Evolutionary conservation across 2,329 filamentous ascomycete species (phyloP).

Genomic region (Calonectria crousiana): DNA sequence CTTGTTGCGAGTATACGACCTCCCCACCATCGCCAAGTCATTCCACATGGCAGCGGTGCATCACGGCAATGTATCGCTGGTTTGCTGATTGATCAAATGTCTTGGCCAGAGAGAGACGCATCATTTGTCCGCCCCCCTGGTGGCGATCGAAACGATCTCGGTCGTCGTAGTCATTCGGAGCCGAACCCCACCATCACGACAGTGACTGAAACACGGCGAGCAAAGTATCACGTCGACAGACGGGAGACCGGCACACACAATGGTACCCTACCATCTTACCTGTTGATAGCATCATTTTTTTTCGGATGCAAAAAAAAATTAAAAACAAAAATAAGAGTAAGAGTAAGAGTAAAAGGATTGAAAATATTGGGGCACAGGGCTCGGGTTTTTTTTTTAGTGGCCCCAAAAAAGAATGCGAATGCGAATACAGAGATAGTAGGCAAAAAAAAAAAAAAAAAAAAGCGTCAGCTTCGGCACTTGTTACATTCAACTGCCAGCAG

Average conservation of each 20-base stretch:
- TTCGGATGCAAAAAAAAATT: not conserved
- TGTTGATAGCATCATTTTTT: not conserved
- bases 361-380: not conserved
- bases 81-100: not conserved
- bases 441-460: not conserved
- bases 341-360: not conserved
- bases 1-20: not conserved
- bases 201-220: not conserved
- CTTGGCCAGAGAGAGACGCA: not conserved
- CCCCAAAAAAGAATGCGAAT: conserved; percentile 1
- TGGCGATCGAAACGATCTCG: conserved; percentile 1
- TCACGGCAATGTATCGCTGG: not conserved
- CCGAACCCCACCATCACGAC: not conserved
- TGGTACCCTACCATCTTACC: not conserved
- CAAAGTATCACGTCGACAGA: not conserved
- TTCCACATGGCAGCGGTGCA: not conserved
- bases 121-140: not conserved
- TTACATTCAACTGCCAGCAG: conserved; percentile 5
- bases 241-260: not conserved
- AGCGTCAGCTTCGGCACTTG: conserved; percentile 5
- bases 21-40: not conserved
- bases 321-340: not conserved
- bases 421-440: not conserved
- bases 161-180: not conserved
- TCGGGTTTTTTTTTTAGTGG: not conserved